Evolutionary conservation across 805 yeast genomes (phyloP), one percentile per base, ranked within the genome.

Genomic region (Phaffomyces thermotolerans): DNA sequence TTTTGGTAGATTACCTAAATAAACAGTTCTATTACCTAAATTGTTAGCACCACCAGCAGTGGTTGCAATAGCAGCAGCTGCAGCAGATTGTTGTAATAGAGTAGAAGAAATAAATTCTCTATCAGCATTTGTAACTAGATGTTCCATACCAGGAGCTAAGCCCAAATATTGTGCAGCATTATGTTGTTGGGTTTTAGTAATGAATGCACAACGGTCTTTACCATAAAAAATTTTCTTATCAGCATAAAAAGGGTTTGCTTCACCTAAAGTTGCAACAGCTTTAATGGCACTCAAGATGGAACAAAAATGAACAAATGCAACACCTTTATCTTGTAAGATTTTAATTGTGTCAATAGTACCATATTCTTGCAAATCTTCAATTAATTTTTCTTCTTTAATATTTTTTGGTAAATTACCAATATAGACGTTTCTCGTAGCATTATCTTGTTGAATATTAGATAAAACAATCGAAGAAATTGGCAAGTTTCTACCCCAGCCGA

Each of bases 51-150:
- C 97, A 13, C 96, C 97, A 3, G 96, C 95, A 42, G 90, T 79
- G 0, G 95, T 84, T 1, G 96, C 96, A 56, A 91, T 90, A 32
- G 95, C 91, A n/a, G 96, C 96, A 7, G 98, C 96, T 1, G 97
- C 96, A 33, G 95, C 95, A 14, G 95, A 81, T 66, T 93, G 97
- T 64, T 88, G 95, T 33, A 91, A 85, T 44, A 90, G 71, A 8
- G 91, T 86, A 35, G 79, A 76, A 1, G 90, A 81, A 36, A 75
- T 69, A 47, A 75, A 63, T 40, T 72, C 78, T 33, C 77, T 59
- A 52, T 76, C 79, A 8, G 85, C 83, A 44, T 79, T 80, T 45
- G 87, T 82, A 24, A 84, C 78, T 44, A 84, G 68, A 57, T 84
- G 86, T 57, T 85, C 95, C 74, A 82, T 77, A 25, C 95, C 93